These are phyloP conservation scores for Camelina neglecta DNA, from an alignment of 345 rosid genomes.

Conservation along the genomic window DNA sequence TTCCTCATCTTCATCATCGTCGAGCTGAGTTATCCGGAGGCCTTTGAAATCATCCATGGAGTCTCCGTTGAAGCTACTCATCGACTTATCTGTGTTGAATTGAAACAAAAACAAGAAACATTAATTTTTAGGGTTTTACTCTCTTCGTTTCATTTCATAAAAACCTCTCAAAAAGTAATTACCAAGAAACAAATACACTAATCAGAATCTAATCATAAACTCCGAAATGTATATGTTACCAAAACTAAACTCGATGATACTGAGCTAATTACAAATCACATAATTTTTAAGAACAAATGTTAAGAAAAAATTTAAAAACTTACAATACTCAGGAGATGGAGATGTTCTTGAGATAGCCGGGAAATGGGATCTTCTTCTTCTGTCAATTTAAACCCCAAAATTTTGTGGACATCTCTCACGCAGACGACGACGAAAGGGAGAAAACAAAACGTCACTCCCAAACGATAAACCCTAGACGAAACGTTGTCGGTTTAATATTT, in stretches of 20 bases:
- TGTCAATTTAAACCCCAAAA: background rate
- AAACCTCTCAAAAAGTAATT: conserved; percentile 22
- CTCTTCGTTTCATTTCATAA: conserved; percentile 15
- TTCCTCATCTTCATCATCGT: conserved; percentile 53
- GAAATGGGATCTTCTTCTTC: conserved; percentile 7
- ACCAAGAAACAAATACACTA: background rate
- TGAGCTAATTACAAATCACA: background rate
- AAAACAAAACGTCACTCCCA: conserved; percentile 2
- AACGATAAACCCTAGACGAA: background rate
- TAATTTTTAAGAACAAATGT: background rate
- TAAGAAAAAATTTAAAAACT: background rate
- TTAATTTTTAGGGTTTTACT: conserved; percentile 17
- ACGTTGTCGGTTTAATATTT: background rate
- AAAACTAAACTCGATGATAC: no score
- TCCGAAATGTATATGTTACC: background rate
- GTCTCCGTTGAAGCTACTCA: conserved; percentile 44
- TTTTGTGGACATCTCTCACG: background rate
- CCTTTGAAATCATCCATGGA: conserved; percentile 63
- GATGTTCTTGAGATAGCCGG: background rate
- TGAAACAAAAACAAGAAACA: conserved; percentile 6
- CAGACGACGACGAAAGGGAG: conserved; percentile 23
- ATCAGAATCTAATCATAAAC: background rate
- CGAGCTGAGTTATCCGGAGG: conserved; percentile 58
- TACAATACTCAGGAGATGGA: background rate
- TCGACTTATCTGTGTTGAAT: background rate